phyloP scores from a whole-genome alignment of 139 green algal genomes.

The Chlorella sp. region DNA sequence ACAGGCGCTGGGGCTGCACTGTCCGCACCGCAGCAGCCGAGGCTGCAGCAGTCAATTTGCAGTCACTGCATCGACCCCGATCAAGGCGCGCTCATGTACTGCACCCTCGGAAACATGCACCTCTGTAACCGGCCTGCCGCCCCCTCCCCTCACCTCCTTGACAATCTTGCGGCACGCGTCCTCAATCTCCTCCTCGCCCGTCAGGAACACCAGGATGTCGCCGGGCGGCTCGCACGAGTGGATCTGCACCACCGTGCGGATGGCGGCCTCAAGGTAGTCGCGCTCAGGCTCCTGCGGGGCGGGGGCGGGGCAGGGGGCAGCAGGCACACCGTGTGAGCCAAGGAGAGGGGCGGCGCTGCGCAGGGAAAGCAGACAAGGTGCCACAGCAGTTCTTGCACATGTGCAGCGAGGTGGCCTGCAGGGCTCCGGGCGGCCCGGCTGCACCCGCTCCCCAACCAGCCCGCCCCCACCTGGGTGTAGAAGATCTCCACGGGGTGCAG shows the following conservation, averaged over 20 bases:
- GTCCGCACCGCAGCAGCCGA: neutral
- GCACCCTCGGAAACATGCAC: neutral
- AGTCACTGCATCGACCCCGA: too few species aligned
- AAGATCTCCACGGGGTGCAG: constrained; percentile 99
- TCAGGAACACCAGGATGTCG: constrained; percentile 98
- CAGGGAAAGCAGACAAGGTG: too few species aligned
- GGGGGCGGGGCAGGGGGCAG: neutral
- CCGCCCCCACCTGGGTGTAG: constrained; percentile 86
- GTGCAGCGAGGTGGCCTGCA: too few species aligned
- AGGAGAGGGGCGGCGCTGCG: too few species aligned
- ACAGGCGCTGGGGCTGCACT: neutral
- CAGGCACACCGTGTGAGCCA: too few species aligned
- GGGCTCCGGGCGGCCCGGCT: too few species aligned
- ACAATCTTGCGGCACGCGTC: constrained; percentile 95
- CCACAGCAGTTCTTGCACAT: too few species aligned
- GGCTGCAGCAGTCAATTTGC: too few species aligned
- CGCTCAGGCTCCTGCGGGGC: constrained; percentile 88
- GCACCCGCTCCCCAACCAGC: too few species aligned
- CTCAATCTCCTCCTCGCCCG: constrained; percentile 99
- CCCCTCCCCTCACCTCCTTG: constrained; percentile 69
- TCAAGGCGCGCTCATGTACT: neutral
- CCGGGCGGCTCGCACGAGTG: constrained; percentile 86
- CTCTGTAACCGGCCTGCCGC: constrained; percentile 30
- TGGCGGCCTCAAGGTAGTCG: constrained; percentile 98
- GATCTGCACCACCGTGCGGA: constrained; percentile 98